Percentiles rank a stretch among this genome's conserved stretches.
phyloP scores from a whole-genome alignment of 371 early-diverging fungal species.

The Mortierella polycephala region DNA sequence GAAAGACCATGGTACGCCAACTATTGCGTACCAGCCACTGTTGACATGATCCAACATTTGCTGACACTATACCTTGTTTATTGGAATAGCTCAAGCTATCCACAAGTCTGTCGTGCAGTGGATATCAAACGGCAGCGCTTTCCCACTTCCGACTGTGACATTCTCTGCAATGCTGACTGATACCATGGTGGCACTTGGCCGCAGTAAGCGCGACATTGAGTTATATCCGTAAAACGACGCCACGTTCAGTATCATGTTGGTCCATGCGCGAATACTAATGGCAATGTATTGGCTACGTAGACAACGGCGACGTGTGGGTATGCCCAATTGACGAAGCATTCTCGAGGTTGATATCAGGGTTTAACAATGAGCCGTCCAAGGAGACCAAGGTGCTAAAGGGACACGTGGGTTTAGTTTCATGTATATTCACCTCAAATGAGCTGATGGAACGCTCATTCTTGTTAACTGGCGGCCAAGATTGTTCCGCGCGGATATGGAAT shows the following conservation, averaged over 20 bases:
- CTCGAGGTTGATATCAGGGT: conserved; percentile 50
- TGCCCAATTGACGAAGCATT: conserved; percentile 61
- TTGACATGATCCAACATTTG: background rate
- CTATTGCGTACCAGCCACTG: background rate
- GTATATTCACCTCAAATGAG: conserved; percentile 65
- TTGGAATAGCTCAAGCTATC: conserved; percentile 2
- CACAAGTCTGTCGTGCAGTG: conserved; percentile 13
- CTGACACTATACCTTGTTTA: background rate
- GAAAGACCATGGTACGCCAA: too few relatives aligned
- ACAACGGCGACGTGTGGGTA: conserved; percentile 64
- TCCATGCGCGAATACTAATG: too few relatives aligned
- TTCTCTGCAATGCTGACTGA: conserved; percentile 63
- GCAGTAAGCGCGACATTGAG: conserved; percentile 53
- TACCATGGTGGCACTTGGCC: conserved; percentile 66
- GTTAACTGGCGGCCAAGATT: conserved; percentile 75
- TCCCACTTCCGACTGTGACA: conserved; percentile 55
- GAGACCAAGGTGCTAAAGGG: conserved; percentile 56
- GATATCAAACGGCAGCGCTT: conserved; percentile 1
- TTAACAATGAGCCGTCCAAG: conserved; percentile 29
- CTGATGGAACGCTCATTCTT: conserved; percentile 63
- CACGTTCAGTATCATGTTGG: background rate
- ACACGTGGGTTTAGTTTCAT: conserved; percentile 67
- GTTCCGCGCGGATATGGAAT: conserved; percentile 82
- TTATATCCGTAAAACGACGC: background rate
- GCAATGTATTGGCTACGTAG: conserved; percentile 32